phyloP scores from a whole-genome alignment of 2,329 filamentous ascomycete genomes.

The Beauveria australis region DNA sequence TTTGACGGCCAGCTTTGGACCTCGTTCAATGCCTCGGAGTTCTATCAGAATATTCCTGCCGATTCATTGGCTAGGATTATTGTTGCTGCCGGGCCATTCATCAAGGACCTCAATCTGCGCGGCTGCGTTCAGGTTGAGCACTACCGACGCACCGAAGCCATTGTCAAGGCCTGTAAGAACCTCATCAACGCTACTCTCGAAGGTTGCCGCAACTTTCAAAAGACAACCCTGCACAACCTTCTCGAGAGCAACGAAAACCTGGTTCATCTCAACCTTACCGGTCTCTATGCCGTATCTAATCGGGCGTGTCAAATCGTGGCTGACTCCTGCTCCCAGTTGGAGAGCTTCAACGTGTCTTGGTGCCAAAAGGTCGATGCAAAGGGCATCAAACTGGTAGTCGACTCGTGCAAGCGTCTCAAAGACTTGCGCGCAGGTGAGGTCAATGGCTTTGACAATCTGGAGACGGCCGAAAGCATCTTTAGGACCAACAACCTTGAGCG shows the following conservation, averaged over 20 bases:
- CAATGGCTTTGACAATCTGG: slow-evolving; percentile 64
- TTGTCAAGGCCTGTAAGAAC: slow-evolving; percentile 80
- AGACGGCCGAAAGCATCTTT: slow-evolving; percentile 68
- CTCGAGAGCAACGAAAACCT: slow-evolving; percentile 66
- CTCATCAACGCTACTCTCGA: slow-evolving; percentile 82
- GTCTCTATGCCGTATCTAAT: slow-evolving; percentile 71
- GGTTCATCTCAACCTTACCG: slow-evolving; percentile 79
- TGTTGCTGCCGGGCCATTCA: slow-evolving; percentile 75
- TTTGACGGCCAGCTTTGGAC: slow-evolving; percentile 95
- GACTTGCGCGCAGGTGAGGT: slow-evolving; percentile 81
- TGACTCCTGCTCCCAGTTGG: slow-evolving; percentile 70
- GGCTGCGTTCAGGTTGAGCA: slow-evolving; percentile 86
- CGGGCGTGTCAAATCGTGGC: slow-evolving; percentile 80
- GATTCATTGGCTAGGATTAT: slow-evolving; percentile 81
- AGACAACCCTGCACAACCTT: slow-evolving; percentile 68
- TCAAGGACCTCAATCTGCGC: slow-evolving; percentile 81
- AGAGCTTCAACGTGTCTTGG: slow-evolving; percentile 86
- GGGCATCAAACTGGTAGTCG: slow-evolving; percentile 64
- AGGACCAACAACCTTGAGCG: slow-evolving; percentile 72
- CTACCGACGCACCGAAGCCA: slow-evolving; percentile 65
- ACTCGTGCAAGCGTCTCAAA: slow-evolving; percentile 62
- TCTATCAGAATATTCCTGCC: slow-evolving; percentile 80
- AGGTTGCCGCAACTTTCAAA: slow-evolving; percentile 78
- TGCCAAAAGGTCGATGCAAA: slow-evolving; percentile 76
- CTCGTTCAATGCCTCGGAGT: slow-evolving; percentile 73